A percentile compares a stretch with the other conserved stretches of the same genome.
Evolutionary conservation across 495 filamentous ascomycete genomes (phyloP).

Genomic region (Geoglossum glabrum): DNA sequence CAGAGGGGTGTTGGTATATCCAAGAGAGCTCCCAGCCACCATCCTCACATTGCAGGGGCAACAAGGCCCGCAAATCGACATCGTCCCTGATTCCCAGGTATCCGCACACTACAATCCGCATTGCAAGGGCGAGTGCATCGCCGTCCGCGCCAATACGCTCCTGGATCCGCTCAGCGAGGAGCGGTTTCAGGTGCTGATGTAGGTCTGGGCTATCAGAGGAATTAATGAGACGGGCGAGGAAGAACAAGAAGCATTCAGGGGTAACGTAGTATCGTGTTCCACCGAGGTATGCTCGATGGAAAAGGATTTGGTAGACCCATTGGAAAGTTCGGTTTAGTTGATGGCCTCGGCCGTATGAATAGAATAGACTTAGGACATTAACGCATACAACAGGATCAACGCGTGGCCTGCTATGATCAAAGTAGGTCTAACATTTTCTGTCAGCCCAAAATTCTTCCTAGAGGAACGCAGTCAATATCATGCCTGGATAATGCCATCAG

Average conservation of each 20-base stretch:
- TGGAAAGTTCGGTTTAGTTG: background rate
- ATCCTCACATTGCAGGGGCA: constrained; percentile 3
- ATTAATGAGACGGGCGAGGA: constrained; percentile 2
- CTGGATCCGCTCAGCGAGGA: constrained; percentile 5
- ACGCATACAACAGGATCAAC: constrained; percentile 11
- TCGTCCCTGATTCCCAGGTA: constrained; percentile 2
- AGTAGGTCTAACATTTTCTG: constrained; percentile 8
- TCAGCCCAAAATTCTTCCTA: background rate
- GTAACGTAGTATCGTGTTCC: constrained; percentile 13
- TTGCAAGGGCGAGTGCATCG: constrained; percentile 8
- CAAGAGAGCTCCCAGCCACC: constrained; percentile 8
- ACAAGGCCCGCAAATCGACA: background rate
- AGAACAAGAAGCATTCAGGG: constrained; percentile 13
- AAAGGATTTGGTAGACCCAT: constrained; percentile 4
- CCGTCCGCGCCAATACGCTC: constrained; percentile 7
- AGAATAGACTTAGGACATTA: constrained; percentile 12
- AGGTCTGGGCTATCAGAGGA: background rate
- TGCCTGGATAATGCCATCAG: constrained; percentile 9
- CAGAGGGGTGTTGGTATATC: constrained; percentile 4
- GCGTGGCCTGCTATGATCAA: constrained; percentile 6
- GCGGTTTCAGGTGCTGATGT: background rate
- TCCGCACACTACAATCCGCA: constrained; percentile 9
- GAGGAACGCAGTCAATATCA: background rate
- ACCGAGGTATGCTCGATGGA: constrained; percentile 10
- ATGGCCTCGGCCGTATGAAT: constrained; percentile 6